These are phyloP conservation scores for Chytridium lagenaria DNA, from an alignment of 371 early-diverging fungal genomes.

Conservation along the genomic window DNA sequence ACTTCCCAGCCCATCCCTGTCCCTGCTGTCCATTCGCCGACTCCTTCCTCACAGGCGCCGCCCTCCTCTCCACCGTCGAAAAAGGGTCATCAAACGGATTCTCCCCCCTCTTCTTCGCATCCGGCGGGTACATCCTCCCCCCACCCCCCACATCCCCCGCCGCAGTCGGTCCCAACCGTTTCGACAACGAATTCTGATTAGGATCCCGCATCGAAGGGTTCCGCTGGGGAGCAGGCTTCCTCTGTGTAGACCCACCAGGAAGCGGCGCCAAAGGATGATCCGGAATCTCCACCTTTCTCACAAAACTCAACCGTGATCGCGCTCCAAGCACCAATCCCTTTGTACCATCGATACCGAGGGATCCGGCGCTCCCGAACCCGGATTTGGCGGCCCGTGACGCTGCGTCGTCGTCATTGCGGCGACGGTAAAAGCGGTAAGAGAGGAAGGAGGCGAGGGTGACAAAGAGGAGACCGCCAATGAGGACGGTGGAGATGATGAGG, in stretches of 20 bases:
- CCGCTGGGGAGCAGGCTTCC: not conserved
- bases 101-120: not conserved
- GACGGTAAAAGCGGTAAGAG: not conserved
- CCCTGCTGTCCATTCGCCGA: too few species aligned
- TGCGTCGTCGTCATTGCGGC: conserved; percentile 9
- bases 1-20: not conserved
- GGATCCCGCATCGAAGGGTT: not conserved
- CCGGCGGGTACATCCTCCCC: not conserved
- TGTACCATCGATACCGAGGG: not conserved
- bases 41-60: not conserved
- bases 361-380: conserved; percentile 3
- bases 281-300: not conserved
- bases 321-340: conserved; percentile 10
- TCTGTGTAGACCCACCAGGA: not conserved
- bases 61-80: conserved; percentile 5
- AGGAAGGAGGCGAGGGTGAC: not conserved
- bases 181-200: not conserved
- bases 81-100: not conserved
- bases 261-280: not conserved
- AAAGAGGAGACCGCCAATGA: not conserved
- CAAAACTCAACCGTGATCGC: not conserved
- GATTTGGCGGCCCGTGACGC: not conserved
- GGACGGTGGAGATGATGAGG: not conserved
- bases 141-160: conserved; percentile 1
- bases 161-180: conserved; percentile 5